Evolutionary conservation across 2,329 filamentous ascomycete species (phyloP).

Genomic region (Aspergillus aculeatus): DNA sequence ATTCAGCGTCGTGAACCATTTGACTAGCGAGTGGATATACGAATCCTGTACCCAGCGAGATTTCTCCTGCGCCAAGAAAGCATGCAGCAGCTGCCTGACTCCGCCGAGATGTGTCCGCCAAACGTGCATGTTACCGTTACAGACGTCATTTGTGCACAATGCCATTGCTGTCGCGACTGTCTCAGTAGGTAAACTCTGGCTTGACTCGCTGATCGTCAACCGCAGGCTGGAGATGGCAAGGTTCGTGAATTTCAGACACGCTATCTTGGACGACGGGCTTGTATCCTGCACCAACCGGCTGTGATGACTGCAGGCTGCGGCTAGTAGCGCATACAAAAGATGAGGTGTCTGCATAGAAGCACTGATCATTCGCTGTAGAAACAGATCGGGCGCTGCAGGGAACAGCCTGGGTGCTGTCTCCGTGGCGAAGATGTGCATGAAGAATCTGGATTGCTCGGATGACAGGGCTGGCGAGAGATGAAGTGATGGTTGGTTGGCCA

Average conservation of each 20-base stretch:
- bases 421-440: constrained; percentile 27
- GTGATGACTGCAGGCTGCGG: constrained; percentile 30
- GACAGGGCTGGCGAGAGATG: constrained; percentile 21
- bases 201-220: constrained; percentile 15
- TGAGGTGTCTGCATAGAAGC: constrained; percentile 26
- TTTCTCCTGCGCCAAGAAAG: constrained; percentile 17
- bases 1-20: constrained; percentile 33
- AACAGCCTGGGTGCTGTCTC: constrained; percentile 29
- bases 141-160: constrained; percentile 36
- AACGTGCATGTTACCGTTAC: constrained; percentile 30
- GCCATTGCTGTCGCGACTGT: constrained; percentile 31
- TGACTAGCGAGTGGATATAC: constrained; percentile 24
- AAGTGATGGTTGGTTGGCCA: constrained; percentile 17
- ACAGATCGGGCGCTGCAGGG: constrained; percentile 25
- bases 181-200: constrained; percentile 20
- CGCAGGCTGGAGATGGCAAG: constrained; percentile 26
- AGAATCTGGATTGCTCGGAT: constrained; percentile 23
- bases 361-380: constrained; percentile 26
- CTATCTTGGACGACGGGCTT: constrained; percentile 11
- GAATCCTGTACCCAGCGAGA: constrained; percentile 11
- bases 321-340: constrained; percentile 29
- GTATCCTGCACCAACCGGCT: constrained; percentile 24
- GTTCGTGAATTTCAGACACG: constrained; percentile 29
- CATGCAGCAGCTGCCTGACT: constrained; percentile 23
- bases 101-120: constrained; percentile 30